A percentile compares a stretch with the other conserved stretches of the same genome.
These are phyloP conservation scores for Bertia moriformis DNA, from an alignment of 2,329 filamentous ascomycete genomes.

Conservation along the genomic window DNA sequence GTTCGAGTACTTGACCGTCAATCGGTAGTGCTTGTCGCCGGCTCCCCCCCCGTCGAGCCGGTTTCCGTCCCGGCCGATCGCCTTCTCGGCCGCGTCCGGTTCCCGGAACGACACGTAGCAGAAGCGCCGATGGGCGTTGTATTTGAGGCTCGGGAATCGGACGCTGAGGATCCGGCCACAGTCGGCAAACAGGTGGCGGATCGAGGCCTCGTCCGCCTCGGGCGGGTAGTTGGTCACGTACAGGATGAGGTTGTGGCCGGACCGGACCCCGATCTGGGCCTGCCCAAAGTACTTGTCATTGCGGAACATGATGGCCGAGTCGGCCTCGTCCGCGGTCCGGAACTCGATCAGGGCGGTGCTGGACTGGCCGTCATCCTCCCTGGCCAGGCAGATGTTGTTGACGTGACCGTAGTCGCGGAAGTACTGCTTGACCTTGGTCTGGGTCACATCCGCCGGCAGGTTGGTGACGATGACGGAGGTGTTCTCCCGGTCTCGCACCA, in stretches of 20 bases:
- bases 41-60: slow-evolving; percentile 52
- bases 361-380: slow-evolving; percentile 42
- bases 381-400: slow-evolving; percentile 58
- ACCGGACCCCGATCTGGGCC: slow-evolving; percentile 56
- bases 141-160: slow-evolving; percentile 82
- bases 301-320: slow-evolving; percentile 65
- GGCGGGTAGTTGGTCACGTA: slow-evolving; percentile 86
- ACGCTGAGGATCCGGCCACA: slow-evolving; percentile 75
- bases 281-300: slow-evolving; percentile 69
- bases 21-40: too few species aligned
- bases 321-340: slow-evolving; percentile 62
- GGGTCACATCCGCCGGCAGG: slow-evolving; percentile 54
- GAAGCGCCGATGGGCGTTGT: slow-evolving; percentile 76
- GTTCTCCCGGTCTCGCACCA: slow-evolving; percentile 79
- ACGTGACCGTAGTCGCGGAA: slow-evolving; percentile 84
- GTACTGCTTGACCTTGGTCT: slow-evolving; percentile 69
- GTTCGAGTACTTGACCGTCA: slow-evolving; percentile 73
- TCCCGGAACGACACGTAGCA: slow-evolving; percentile 87
- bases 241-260: slow-evolving; percentile 66
- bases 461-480: slow-evolving; percentile 70
- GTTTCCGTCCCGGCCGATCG: slow-evolving; percentile 59
- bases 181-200: slow-evolving; percentile 53
- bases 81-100: slow-evolving; percentile 49
- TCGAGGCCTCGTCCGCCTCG: slow-evolving; percentile 54
- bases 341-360: slow-evolving; percentile 75